phyloP scores from a whole-genome alignment of 352 stramenopile species.

The Globisporangium canariense region DNA sequence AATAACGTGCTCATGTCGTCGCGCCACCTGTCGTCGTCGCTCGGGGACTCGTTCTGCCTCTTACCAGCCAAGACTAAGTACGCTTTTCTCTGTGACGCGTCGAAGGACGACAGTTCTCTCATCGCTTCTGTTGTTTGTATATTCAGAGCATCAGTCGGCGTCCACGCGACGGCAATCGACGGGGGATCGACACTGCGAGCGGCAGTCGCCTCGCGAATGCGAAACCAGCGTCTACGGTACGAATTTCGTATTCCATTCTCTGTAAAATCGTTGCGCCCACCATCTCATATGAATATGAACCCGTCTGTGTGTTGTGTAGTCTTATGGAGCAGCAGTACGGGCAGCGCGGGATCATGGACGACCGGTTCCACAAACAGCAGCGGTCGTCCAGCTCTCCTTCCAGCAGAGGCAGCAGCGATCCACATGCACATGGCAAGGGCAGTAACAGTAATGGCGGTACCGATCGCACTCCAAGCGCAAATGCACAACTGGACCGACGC shows the following conservation, averaged over 20 bases:
- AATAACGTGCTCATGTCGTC: constrained; percentile 75
- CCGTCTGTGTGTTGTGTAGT: constrained; percentile 21
- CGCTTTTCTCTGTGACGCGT: neutral
- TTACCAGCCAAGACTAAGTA: constrained; percentile 52
- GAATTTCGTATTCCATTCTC: neutral
- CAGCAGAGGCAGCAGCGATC: constrained; percentile 1
- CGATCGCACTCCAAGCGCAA: neutral
- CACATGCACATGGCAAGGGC: neutral
- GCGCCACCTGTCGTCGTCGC: constrained; percentile 71
- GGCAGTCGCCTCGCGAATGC: constrained; percentile 77
- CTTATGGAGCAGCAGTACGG: constrained; percentile 83
- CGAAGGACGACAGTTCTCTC: neutral
- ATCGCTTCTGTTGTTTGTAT: neutral
- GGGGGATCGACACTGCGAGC: constrained; percentile 72
- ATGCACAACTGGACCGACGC: neutral
- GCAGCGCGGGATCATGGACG: constrained; percentile 33
- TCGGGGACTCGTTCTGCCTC: constrained; percentile 84
- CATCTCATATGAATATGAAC: neutral
- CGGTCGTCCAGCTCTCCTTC: constrained; percentile 11
- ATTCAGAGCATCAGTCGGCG: constrained; percentile 41
- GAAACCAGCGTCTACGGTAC: constrained; percentile 72
- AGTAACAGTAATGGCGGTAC: neutral
- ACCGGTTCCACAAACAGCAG: constrained; percentile 23
- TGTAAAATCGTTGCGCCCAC: neutral
- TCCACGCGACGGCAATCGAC: constrained; percentile 67